Evolutionary conservation across 768 basidiomycete species (phyloP).

Genomic region (Russula dissimulans): DNA sequence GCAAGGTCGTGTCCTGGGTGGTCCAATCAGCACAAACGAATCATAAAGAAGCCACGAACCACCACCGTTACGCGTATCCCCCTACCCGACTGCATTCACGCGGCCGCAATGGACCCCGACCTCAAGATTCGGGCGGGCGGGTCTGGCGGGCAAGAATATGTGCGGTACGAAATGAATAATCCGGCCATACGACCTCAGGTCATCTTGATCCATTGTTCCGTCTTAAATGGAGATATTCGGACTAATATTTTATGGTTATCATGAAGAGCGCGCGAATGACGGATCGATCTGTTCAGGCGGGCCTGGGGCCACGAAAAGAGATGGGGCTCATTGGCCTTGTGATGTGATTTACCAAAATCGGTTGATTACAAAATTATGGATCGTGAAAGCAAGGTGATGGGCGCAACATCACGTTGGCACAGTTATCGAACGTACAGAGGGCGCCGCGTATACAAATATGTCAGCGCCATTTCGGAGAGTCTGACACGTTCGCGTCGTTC

Average conservation of each 20-base stretch:
- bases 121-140: neutral
- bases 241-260: neutral
- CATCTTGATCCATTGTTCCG: neutral
- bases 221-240: constrained; percentile 13
- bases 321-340: constrained; percentile 1
- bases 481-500: neutral
- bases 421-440: constrained; percentile 1
- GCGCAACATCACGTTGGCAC: constrained; percentile 12
- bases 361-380: constrained; percentile 1
- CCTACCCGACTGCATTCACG: neutral
- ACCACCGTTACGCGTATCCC: neutral
- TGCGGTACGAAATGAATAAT: neutral
- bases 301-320: constrained; percentile 5
- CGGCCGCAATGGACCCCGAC: neutral
- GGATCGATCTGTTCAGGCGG: constrained; percentile 6
- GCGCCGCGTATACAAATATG: constrained; percentile 6
- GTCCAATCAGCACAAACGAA: neutral
- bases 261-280: neutral
- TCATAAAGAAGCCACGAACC: neutral
- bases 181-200: neutral
- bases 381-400: constrained; percentile 14
- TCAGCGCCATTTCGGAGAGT: neutral
- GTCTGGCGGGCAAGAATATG: neutral
- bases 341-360: constrained; percentile 3
- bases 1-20: neutral